Conservation (phyloP, 352 stramenopile species). For the Phytophthora idaei region DNA sequence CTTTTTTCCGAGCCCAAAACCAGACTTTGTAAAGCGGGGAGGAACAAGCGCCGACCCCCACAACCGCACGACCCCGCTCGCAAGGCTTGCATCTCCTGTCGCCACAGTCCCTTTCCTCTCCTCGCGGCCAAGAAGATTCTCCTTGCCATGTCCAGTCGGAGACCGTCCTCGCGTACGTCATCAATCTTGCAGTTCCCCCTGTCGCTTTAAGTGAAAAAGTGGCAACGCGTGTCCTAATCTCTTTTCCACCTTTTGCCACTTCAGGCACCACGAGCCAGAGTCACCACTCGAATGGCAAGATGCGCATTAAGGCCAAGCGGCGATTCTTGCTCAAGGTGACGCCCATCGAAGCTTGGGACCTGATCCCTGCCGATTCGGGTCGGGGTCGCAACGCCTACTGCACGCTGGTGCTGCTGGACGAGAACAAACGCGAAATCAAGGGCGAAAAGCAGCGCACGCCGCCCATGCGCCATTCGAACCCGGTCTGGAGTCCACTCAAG, state of each 20-base stretch:
- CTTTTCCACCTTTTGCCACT: constrained; percentile 6
- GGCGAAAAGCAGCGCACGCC: constrained; percentile 89
- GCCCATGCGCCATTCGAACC: constrained; percentile 56
- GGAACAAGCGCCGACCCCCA: constrained; percentile 12
- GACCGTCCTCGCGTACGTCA: constrained; percentile 37
- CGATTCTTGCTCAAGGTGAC: constrained; percentile 87
- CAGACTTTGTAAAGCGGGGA: constrained; percentile 14
- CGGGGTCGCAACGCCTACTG: constrained; percentile 79
- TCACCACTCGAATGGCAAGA: constrained; percentile 35
- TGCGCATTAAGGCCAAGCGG: constrained; percentile 71
- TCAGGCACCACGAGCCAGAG: constrained; percentile 30
- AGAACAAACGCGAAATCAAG: constrained; percentile 86
- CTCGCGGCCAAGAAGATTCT: constrained; percentile 1
- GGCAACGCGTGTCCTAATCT: constrained; percentile 3
- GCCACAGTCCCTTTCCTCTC: constrained; percentile 14
- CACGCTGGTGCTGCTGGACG: constrained; percentile 84
- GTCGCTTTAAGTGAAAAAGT: constrained; percentile 13
- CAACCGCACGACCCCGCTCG: constrained; percentile 27
- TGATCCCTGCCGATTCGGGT: constrained; percentile 65
- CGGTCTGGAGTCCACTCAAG: constrained; percentile 87
- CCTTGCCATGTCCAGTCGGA: constrained; percentile 33
- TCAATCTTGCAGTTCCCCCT: background rate
- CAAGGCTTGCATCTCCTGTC: constrained; percentile 10
- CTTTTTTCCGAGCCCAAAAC: constrained; percentile 16
- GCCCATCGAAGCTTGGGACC: constrained; percentile 78